Evolutionary conservation across 1,284 basidiomycete species (phyloP).

Genomic region (Ceratobasidium sp.): DNA sequence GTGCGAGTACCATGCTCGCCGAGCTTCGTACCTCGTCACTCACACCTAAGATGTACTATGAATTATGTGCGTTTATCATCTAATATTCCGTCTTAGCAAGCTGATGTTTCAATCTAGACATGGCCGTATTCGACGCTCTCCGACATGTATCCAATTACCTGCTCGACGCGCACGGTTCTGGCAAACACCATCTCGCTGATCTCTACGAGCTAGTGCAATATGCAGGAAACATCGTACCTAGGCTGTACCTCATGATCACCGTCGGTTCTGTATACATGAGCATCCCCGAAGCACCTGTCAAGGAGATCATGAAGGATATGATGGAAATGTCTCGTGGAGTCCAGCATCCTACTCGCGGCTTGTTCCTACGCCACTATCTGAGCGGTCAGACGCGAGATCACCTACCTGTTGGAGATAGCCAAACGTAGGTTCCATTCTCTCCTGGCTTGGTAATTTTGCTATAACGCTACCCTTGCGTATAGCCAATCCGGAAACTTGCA

Average conservation of each 20-base stretch:
- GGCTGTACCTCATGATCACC: slow-evolving; percentile 97
- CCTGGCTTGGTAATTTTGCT: not conserved
- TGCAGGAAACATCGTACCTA: slow-evolving; percentile 92
- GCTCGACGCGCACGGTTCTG: slow-evolving; percentile 90
- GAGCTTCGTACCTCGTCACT: slow-evolving; percentile 92
- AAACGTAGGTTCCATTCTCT: slow-evolving; percentile 71
- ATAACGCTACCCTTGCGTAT: slow-evolving; percentile 42
- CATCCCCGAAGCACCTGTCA: slow-evolving; percentile 91
- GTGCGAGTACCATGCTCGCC: slow-evolving; percentile 93
- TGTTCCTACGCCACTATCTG: slow-evolving; percentile 94
- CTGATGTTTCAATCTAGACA: slow-evolving; percentile 68
- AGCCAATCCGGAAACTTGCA: slow-evolving; percentile 89
- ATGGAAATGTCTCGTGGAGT: slow-evolving; percentile 98
- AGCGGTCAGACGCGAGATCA: slow-evolving; percentile 95
- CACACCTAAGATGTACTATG: slow-evolving; percentile 96
- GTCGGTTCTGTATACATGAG: slow-evolving; percentile 99
- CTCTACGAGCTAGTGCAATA: slow-evolving; percentile 98
- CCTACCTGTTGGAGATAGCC: slow-evolving; percentile 85
- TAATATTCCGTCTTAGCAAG: slow-evolving; percentile 41
- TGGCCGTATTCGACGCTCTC: slow-evolving; percentile 95
- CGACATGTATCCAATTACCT: slow-evolving; percentile 94
- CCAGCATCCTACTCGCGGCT: slow-evolving; percentile 90
- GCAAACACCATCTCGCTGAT: slow-evolving; percentile 93
- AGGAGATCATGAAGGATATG: slow-evolving; percentile 99
- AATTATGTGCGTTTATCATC: slow-evolving; percentile 77